Evolutionary conservation across 768 basidiomycete genomes (phyloP), one percentile per base, ranked within the genome.

Genomic region (Artomyces pyxidatus): DNA sequence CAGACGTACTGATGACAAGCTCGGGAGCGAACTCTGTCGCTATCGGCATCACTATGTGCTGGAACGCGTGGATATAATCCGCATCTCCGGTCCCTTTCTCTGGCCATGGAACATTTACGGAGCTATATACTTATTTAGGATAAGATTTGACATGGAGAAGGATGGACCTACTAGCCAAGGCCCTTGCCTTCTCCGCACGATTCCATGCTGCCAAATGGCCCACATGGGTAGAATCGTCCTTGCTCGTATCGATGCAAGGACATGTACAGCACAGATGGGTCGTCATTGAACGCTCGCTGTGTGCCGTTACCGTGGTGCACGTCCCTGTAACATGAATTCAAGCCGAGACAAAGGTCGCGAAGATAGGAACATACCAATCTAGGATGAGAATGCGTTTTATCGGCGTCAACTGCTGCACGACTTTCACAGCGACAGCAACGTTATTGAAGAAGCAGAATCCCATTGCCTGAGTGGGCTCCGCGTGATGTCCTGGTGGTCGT

Each of bases 381-480:
- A 99, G 68, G 56, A 99, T 97, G 54, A 99, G 61, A 12, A 97
- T 83, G 61, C 77, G 88, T 64, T 84, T 88, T 51, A 90, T 68
- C 6, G 74, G 61, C 2, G 87, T 85, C 47, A 73, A 58, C 53
- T 85, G 69, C 62, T 89, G 84, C 17, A 88, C 81, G 22, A 92
- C 87, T 59, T 81, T 80, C 17, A 90, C 78, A 1, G 94, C 94
- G 14, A 99, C 88, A 0, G 96, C 86, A 28, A 95, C 93, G 61
- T 99, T 99, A 66, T 99, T 99, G 71, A 93, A 96, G 71, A 99
- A 96, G 67, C 96, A 98, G 65, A 99, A 99, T 1, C 96, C 96
- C 94, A 98, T 97, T 55, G 91, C 88, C 62, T 94, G 87, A 55
- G 96, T 90, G 4, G 96, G 96, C 63, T 99, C 96, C 6, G 96